phyloP scores from a whole-genome alignment of 768 basidiomycete genomes.

The Cystobasidiopsis lactophilus region DNA sequence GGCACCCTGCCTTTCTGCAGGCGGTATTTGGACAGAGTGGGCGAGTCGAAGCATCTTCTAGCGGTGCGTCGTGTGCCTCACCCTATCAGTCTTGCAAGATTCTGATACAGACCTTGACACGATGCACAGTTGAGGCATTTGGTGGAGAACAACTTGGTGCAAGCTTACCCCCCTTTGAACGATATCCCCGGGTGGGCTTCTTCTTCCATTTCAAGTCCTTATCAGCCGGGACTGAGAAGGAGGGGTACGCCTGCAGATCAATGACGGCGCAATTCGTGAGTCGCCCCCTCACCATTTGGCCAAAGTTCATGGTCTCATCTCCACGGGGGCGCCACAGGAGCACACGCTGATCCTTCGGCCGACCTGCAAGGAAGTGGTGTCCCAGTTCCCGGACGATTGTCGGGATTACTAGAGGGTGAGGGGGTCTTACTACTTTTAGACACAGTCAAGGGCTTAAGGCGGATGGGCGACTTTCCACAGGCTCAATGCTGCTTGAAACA shows the following conservation, averaged over 20 bases:
- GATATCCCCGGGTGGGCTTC: slow-evolving; percentile 40
- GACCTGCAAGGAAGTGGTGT: slow-evolving; percentile 31
- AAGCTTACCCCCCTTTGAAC: slow-evolving; percentile 76
- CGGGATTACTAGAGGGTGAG: neutral
- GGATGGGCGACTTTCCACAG: no score
- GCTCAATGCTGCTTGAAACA: no score
- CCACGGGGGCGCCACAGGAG: slow-evolving; percentile 20
- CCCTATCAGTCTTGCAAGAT: slow-evolving; percentile 16
- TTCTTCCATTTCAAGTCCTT: neutral
- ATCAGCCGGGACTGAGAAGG: neutral
- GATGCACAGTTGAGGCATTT: slow-evolving; percentile 54
- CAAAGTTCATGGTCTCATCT: neutral
- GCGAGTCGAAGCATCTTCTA: slow-evolving; percentile 79
- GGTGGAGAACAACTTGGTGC: slow-evolving; percentile 67
- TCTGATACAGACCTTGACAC: neutral
- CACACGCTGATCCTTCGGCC: slow-evolving; percentile 31
- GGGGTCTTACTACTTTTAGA: no score
- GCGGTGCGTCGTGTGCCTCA: slow-evolving; percentile 40
- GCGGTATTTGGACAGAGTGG: slow-evolving; percentile 74
- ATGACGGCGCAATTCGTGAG: slow-evolving; percentile 66
- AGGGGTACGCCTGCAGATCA: slow-evolving; percentile 20
- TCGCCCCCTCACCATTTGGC: neutral
- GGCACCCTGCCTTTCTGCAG: slow-evolving; percentile 89
- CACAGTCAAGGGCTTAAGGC: no score
- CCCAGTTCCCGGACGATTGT: neutral